Base-by-base conservation (phyloP, 306 rosid genomes). In the Glycine latifolia region DNA sequence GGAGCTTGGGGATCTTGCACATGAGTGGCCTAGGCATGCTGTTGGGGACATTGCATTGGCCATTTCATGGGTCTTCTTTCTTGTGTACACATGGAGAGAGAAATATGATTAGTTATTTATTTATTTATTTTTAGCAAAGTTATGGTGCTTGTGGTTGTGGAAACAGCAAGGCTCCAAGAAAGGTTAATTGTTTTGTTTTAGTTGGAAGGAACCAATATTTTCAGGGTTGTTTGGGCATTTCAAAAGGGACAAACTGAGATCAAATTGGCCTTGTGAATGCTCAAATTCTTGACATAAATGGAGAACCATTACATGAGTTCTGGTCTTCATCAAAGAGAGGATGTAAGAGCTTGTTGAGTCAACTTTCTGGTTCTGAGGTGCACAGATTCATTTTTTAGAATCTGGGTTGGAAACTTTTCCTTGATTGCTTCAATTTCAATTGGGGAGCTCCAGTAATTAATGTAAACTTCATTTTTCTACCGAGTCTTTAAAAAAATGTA, bases 51-150 rank as follows among this genome's bases (percentile, higher is more conserved):
- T 95, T 58, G 87, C 89, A 3, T 85, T 95, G 84, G 97, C 93
- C 2, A 76, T 86, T 75, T 91, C 99, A 0, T 93, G 97, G 97
- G 89, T 82, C 15, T 85, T 88, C 80, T 83, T 90, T 70, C 91
- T 91, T 85, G 82, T 89, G 53, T 90, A 73, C 71, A 91, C 94
- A 7, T 89, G 95, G 95, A 93, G 91, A 71, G 97, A 93, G 75
- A 93, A 93, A 76, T 93, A 91, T 75, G 97, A 93, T 85, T 92
- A 87, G 85, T 52, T 53, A 10, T 0, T 43, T 31, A 6, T 6
- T 0, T 13, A 5, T 7, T 6, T 2, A 4, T 14, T 7, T 17
- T 1, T 20, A 46, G 61, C 52, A 75, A 48, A 14, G n/a, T 73
- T 31, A 26, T 61, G 71, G 60, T 60, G 35, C 48, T 76, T 61